phyloP scores from a whole-genome alignment of 1,284 basidiomycete genomes.

The Apiotrichum gracile region DNA sequence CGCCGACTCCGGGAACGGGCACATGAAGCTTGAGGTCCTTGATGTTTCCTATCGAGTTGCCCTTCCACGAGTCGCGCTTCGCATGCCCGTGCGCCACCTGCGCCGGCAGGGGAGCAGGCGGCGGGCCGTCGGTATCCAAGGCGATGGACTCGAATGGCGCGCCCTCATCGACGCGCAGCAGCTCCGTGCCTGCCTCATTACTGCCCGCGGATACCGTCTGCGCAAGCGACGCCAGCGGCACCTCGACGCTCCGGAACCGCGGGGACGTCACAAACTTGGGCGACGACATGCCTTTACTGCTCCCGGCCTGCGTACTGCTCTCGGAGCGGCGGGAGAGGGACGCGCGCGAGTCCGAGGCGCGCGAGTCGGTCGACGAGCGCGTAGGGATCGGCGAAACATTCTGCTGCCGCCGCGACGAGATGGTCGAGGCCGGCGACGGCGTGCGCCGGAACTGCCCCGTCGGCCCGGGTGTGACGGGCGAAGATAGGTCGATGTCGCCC shows the following conservation, averaged over 20 bases:
- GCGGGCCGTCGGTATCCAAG: constrained; percentile 10
- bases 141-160: constrained; percentile 39
- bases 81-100: neutral
- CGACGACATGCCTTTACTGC: neutral
- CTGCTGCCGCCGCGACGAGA: too few species aligned
- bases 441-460: too few species aligned
- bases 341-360: too few species aligned
- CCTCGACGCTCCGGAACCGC: constrained; percentile 5
- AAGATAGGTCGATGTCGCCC: too few species aligned
- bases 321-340: too few species aligned
- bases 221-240: neutral
- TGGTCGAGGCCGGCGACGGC: too few species aligned
- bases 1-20: too few species aligned
- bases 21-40: neutral
- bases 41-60: neutral
- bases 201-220: neutral
- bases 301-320: too few species aligned
- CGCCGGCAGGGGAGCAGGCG: neutral
- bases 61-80: constrained; percentile 5
- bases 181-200: constrained; percentile 4
- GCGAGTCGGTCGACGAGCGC: too few species aligned
- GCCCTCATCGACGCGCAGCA: constrained; percentile 9
- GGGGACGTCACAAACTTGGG: neutral
- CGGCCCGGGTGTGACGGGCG: too few species aligned
- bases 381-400: too few species aligned